Evolutionary conservation across 2,329 filamentous ascomycete species (phyloP), one percentile per base, ranked within the genome.

Genomic region (Sporothrix globosa): DNA sequence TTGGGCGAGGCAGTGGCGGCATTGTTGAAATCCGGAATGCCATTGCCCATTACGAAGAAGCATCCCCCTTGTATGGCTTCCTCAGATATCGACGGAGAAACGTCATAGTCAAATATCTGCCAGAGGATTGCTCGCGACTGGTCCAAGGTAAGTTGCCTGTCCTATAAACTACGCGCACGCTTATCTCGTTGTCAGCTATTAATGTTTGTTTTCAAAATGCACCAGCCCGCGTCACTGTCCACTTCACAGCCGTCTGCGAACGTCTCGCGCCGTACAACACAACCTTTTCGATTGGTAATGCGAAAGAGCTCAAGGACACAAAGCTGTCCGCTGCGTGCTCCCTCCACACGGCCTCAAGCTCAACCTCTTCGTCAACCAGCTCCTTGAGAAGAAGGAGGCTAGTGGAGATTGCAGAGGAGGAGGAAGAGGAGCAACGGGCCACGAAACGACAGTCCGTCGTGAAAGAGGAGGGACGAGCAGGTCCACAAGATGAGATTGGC

Each of bases 351-450:
- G 92, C 93, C 9, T 92, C 92, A 14, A 91, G 90, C 52, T 97
- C 95, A 24, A 92, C 90, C 74, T 93, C 91, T 34, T 97, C 94
- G 13, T 95, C 92, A 4, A 91, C 88, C 65, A 93, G 91, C 77
- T 96, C 93, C 5, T 83, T 93, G 74, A 88, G 91, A 71, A 86
- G 90, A 77, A 88, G 90, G 76, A 90, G 92, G 74, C 83, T 98
- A 75, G 91, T 95, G 82, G 95, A 97, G 81, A 97, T 98, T 78
- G 90, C 91, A n/a, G 96, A 98, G 81, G 92, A 91, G 69, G 93
- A 96, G 77, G 93, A 97, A 76, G 88, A 90, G 56, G 81, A 83
- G 72, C 82, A 85, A 71, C 81, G 87, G 73, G 83, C 87, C 39
- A 82, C 81, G 54, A 90, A 89, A 76, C 83, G 87, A 69, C 84